phyloP scores from a whole-genome alignment of 1,139 yeast species.

The Wickerhamomyces sp. region DNA sequence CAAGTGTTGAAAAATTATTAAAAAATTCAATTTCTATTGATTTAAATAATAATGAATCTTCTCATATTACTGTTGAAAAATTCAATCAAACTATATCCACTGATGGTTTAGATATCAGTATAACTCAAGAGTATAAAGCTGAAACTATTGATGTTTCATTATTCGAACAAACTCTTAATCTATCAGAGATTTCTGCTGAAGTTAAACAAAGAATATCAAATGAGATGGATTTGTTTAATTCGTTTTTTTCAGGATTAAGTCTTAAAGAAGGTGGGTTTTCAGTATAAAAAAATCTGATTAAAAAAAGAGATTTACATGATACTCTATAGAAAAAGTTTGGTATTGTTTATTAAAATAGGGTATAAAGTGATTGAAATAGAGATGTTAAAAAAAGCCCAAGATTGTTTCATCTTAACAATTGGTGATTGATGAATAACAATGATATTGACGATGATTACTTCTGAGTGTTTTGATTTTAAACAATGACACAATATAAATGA shows the following conservation, averaged over 20 bases:
- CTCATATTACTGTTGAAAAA: background rate
- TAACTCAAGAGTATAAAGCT: background rate
- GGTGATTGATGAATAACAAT: no score
- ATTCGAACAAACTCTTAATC: background rate
- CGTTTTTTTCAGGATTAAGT: background rate
- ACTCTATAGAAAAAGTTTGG: no score
- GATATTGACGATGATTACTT: no score
- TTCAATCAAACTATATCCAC: background rate
- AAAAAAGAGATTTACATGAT: constrained; percentile 15
- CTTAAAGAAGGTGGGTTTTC: background rate
- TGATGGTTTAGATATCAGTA: background rate
- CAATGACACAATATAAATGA: no score
- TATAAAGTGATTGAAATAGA: no score
- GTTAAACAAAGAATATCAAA: no score
- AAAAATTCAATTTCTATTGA: background rate
- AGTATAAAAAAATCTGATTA: background rate
- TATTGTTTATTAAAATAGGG: no score
- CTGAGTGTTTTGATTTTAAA: no score
- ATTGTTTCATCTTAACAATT: no score
- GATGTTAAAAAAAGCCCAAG: no score
- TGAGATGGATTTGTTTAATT: background rate
- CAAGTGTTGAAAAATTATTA: background rate
- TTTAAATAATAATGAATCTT: background rate
- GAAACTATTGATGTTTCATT: background rate
- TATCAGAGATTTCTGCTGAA: no score